Evolutionary conservation across 305 asterid species (phyloP).

Genomic region (Fraxinus ornus): DNA sequence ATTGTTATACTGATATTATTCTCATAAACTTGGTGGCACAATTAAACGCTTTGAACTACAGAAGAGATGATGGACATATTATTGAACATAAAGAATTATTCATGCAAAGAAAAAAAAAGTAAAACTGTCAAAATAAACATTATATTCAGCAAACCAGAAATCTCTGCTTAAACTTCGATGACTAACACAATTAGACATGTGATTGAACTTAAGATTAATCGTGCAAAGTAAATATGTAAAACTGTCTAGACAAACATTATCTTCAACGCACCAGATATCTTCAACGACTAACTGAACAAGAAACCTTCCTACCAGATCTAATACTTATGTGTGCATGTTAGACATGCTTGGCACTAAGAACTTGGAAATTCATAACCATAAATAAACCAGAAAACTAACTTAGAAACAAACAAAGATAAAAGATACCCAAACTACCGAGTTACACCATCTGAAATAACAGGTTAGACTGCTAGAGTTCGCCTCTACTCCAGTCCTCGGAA

Average conservation of each 20-base stretch:
- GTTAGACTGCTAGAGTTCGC: conserved; percentile 33
- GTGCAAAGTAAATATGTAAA: background rate
- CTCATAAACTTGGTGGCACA: background rate
- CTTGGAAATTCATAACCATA: background rate
- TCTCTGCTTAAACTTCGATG: background rate
- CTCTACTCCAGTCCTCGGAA: conserved; percentile 30
- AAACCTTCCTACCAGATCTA: background rate
- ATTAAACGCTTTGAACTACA: background rate
- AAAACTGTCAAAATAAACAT: background rate
- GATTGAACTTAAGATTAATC: background rate
- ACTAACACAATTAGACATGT: background rate
- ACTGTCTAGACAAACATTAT: background rate
- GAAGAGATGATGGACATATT: background rate
- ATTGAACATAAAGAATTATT: background rate
- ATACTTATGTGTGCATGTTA: background rate
- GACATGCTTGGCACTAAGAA: background rate
- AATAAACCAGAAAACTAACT: background rate
- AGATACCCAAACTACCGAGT: background rate
- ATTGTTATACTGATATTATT: background rate
- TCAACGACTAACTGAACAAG: conserved; percentile 3
- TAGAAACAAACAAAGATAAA: conserved; percentile 10
- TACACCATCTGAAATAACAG: conserved; percentile 33
- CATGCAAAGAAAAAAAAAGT: background rate
- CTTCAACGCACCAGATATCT: background rate
- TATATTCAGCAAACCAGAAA: background rate